Evolutionary conservation across 768 basidiomycete genomes (phyloP), one percentile per base, ranked within the genome.

Genomic region (Mrakia gelida): DNA sequence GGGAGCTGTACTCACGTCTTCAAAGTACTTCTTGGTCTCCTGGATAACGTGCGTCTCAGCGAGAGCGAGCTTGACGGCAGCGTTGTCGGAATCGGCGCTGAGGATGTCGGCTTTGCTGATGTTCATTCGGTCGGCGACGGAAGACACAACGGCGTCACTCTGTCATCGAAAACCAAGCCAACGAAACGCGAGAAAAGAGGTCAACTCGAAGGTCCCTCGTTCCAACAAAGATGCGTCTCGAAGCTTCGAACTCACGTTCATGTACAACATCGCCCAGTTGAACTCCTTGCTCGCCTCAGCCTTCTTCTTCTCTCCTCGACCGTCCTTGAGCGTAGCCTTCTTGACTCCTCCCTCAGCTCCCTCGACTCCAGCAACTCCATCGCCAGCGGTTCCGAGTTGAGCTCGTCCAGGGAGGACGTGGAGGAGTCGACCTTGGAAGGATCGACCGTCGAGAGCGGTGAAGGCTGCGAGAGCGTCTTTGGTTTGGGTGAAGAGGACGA

Each of bases 41-140:
- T 92, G 89, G 77, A 99, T 95, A 84, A 98, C 90, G 81, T 95
- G 93, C 26, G 97, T 97, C 84, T 99, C 97, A 0, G 97, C 96
- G 56, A 98, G 87, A 0, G 97, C 96, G 56, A 98, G 90, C 83
- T 95, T 97, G 77, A 98, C 94, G 2, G 96, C 95, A 0, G 92
- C 89, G 80, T 91, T 91, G 49, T 89, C 89, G 0, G 89, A 89
- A 0, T 94, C 92, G 0, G 93, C 90, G 82, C 93, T 93, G 75
- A 98, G 87, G 32, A 99, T 92, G 43, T 92, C 92, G 1, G 93
- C 86, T 85, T 98, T 98, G 38, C 90, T 85, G 61, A 98, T 88
- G 76, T 89, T 91, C 88, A 98, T 91, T 15, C 95, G 89, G 79
- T 92, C 90, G 0, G 96, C 94, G 38, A 98, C 89, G 1, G 94